Conservation (phyloP, 495 filamentous ascomycete genomes). For the Neurospora sp. region DNA sequence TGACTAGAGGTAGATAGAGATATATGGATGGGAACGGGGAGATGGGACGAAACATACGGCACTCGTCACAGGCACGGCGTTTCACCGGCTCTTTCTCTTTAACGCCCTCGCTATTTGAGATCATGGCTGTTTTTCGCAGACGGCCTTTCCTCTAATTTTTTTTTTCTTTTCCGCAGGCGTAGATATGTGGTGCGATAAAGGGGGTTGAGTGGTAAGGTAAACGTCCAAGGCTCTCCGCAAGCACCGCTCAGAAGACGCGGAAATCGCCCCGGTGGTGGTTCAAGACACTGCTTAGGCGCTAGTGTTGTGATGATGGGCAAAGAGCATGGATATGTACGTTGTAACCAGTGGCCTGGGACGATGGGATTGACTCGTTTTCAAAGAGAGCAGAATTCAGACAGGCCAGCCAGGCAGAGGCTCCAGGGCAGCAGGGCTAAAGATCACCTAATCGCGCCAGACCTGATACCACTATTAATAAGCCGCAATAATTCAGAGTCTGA, state of each 20-base stretch:
- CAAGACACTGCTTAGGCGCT: background rate
- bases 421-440: background rate
- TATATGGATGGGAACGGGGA: background rate
- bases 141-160: background rate
- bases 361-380: background rate
- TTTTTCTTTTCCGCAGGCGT: background rate
- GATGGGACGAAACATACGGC: constrained; percentile 37
- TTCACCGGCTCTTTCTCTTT: constrained; percentile 17
- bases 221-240: background rate
- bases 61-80: constrained; percentile 53
- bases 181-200: background rate
- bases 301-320: background rate
- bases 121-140: background rate
- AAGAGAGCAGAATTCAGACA: background rate
- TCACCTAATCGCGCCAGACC: background rate
- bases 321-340: background rate
- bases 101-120: background rate
- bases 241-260: background rate
- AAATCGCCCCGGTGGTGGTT: background rate
- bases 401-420: background rate
- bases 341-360: background rate
- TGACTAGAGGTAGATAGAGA: background rate
- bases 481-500: background rate
- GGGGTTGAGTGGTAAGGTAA: background rate
- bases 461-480: background rate